Conservation (phyloP, 139 green algal species). For the Coelastrella sp. region DNA sequence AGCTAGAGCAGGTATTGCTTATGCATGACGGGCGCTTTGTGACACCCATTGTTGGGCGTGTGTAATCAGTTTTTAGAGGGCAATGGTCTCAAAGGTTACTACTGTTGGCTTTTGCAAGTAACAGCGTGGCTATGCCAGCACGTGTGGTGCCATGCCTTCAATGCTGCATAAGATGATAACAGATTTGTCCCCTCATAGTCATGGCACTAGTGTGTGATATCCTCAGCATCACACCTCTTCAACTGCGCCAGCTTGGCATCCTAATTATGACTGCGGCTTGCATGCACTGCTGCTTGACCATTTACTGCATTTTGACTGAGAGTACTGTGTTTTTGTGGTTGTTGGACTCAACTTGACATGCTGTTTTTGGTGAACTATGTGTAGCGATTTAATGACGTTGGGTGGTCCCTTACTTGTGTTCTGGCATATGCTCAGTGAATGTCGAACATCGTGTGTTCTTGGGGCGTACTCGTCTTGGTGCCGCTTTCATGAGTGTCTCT, state of each 20-base stretch:
- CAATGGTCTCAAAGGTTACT: too few species aligned
- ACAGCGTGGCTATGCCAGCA: too few species aligned
- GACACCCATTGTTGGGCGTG: too few species aligned
- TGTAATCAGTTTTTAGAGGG: too few species aligned
- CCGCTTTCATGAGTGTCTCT: conserved; percentile 6
- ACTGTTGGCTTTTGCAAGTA: too few species aligned
- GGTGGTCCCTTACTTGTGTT: conserved; percentile 12
- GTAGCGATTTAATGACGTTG: conserved; percentile 35
- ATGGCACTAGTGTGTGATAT: conserved; percentile 38
- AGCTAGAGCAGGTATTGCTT: conserved; percentile 5
- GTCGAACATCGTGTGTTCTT: conserved; percentile 45
- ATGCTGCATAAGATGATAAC: conserved; percentile 3
- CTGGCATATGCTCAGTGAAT: conserved; percentile 35
- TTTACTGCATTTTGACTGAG: conserved; percentile 43
- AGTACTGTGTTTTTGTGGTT: conserved; percentile 41
- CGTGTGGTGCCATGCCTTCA: background rate
- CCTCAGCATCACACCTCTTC: conserved; percentile 28
- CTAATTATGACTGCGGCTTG: conserved; percentile 37
- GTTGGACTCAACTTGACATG: conserved; percentile 17
- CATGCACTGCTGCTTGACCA: conserved; percentile 48
- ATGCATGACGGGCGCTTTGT: conserved; percentile 26
- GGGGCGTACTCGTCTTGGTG: conserved; percentile 2
- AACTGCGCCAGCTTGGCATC: background rate
- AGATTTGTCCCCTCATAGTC: conserved; percentile 37
- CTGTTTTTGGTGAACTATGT: conserved; percentile 41